Evolutionary conservation across 2,329 filamentous ascomycete species (phyloP).

Genomic region (Venturia aucupariae): DNA sequence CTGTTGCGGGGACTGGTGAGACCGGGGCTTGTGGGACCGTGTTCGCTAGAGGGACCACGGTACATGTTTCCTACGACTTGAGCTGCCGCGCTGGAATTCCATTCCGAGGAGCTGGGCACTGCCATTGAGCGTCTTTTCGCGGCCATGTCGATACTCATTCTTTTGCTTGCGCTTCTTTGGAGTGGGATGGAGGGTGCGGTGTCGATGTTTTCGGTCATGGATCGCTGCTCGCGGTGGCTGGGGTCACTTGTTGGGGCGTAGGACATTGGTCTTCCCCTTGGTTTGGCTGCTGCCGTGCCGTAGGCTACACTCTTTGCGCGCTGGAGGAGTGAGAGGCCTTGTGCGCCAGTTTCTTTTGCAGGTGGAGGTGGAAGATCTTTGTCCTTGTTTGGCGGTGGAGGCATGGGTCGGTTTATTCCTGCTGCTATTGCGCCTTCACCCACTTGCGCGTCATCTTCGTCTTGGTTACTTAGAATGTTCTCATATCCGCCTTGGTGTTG

Average conservation of each 20-base stretch:
- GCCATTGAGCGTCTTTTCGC: background rate
- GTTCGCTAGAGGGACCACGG: slow-evolving; percentile 47
- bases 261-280: slow-evolving; percentile 26
- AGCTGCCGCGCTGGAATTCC: slow-evolving; percentile 40
- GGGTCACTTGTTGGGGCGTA: slow-evolving; percentile 16
- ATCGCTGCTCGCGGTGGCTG: slow-evolving; percentile 20
- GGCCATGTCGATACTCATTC: slow-evolving; percentile 21
- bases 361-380: slow-evolving; percentile 75
- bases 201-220: slow-evolving; percentile 50
- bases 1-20: slow-evolving; percentile 29
- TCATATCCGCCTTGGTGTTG: slow-evolving; percentile 87
- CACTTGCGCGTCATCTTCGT: slow-evolving; percentile 34
- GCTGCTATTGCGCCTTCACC: slow-evolving; percentile 22
- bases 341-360: slow-evolving; percentile 33
- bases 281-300: slow-evolving; percentile 27
- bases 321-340: slow-evolving; percentile 39
- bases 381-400: slow-evolving; percentile 46
- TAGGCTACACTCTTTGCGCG: slow-evolving; percentile 48
- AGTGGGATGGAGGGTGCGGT: slow-evolving; percentile 72
- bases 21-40: slow-evolving; percentile 49
- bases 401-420: slow-evolving; percentile 7
- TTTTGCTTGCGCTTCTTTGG: slow-evolving; percentile 44
- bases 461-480: slow-evolving; percentile 76
- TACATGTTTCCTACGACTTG: slow-evolving; percentile 85
- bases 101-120: slow-evolving; percentile 32